phyloP scores from a whole-genome alignment of 768 basidiomycete genomes.

The Boletus barrowsii region DNA sequence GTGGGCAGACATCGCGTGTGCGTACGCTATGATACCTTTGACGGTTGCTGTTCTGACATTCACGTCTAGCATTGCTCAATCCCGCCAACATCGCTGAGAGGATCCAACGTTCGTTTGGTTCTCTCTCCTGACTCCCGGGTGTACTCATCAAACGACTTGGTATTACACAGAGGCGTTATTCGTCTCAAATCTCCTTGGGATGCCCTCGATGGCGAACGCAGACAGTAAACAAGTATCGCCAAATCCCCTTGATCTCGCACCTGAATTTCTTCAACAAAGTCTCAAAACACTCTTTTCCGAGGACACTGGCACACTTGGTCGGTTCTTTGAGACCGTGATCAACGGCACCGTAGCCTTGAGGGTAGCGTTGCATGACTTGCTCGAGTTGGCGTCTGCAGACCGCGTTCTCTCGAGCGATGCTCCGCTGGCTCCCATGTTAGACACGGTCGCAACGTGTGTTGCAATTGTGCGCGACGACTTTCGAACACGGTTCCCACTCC shows the following conservation, averaged over 20 bases:
- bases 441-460: neutral
- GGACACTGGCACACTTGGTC: neutral
- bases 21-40: neutral
- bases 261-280: neutral
- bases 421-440: neutral
- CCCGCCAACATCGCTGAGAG: neutral
- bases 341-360: neutral
- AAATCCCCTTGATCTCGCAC: neutral
- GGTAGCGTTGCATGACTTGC: neutral
- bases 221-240: neutral
- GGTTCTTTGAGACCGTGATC: conserved; percentile 5
- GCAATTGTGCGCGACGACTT: conserved; percentile 3
- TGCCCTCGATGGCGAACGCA: neutral
- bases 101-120: neutral
- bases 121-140: neutral
- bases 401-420: neutral
- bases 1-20: conserved; percentile 5
- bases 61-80: neutral
- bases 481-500: conserved; percentile 1
- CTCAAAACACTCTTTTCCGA: conserved; percentile 1
- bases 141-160: neutral
- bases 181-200: neutral
- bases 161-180: neutral
- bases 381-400: neutral
- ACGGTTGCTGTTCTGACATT: neutral